Percentiles rank a stretch among this genome's conserved stretches.
These are phyloP conservation scores for Plasmopara muralis DNA, from an alignment of 352 stramenopile species.

Conservation along the genomic window DNA sequence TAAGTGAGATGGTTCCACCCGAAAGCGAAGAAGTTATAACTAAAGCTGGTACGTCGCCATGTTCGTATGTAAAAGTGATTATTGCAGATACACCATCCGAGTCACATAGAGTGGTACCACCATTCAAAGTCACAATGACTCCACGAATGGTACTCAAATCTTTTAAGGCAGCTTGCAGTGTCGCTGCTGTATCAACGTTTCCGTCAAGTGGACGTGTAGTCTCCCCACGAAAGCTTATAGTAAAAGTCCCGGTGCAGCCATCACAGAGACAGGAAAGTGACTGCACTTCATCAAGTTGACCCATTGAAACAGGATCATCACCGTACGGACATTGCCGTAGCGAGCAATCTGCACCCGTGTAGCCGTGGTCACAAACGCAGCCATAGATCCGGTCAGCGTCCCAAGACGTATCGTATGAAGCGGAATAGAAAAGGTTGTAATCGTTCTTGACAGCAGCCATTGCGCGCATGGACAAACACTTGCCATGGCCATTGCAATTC, in stretches of 20 bases:
- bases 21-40: conserved; percentile 26
- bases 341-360: conserved; percentile 82
- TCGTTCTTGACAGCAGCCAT: conserved; percentile 47
- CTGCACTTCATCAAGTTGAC: conserved; percentile 77
- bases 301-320: conserved; percentile 75
- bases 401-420: conserved; percentile 62
- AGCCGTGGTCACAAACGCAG: conserved; percentile 88
- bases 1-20: conserved; percentile 29
- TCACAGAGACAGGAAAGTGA: conserved; percentile 56
- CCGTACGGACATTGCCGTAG: conserved; percentile 76
- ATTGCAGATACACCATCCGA: conserved; percentile 43
- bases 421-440: conserved; percentile 50
- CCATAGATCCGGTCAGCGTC: conserved; percentile 80
- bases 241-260: conserved; percentile 58
- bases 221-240: conserved; percentile 47
- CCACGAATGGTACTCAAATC: conserved; percentile 43
- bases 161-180: conserved; percentile 42
- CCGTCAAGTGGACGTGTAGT: conserved; percentile 40
- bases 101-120: conserved; percentile 42
- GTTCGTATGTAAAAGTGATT: conserved; percentile 65
- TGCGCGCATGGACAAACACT: conserved; percentile 75
- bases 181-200: conserved; percentile 35
- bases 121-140: conserved; percentile 42
- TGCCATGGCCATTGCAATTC: conserved; percentile 85
- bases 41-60: conserved; percentile 52